A percentile compares a stretch with the other conserved stretches of the same genome.
Evolutionary conservation across 1,284 basidiomycete genomes (phyloP).

Genomic region (Cutaneotrichosporon spelunceum): DNA sequence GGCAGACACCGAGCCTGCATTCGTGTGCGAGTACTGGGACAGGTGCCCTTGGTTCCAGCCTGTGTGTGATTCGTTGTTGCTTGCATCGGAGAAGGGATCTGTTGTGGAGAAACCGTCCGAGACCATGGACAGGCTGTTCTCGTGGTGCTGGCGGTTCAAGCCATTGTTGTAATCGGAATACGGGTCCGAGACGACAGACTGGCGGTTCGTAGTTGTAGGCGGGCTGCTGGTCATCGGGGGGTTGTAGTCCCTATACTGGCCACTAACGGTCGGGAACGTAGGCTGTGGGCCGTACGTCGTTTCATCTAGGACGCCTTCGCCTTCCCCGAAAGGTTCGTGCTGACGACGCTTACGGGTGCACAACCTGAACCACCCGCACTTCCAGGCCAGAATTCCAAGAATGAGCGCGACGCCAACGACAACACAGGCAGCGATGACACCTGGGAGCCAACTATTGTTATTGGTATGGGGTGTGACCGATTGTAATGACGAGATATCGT

Average conservation of each 20-base stretch:
- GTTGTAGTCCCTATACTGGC: not conserved
- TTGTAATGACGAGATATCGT: not conserved
- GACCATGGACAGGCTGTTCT: not conserved
- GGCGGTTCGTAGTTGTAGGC: not conserved
- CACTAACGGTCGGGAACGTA: not conserved
- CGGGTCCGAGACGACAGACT: not conserved
- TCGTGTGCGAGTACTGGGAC: not conserved
- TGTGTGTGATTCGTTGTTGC: not conserved
- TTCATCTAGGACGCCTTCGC: not conserved
- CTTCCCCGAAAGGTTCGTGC: not conserved
- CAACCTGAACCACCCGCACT: not conserved
- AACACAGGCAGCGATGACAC: not conserved
- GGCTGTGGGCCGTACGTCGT: not conserved
- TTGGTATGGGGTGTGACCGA: not conserved
- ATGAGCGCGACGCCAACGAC: not conserved
- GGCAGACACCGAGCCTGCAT: not conserved
- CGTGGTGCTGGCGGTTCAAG: not conserved
- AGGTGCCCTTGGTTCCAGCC: not conserved
- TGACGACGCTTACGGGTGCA: not conserved
- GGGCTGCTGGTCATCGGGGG: not conserved
- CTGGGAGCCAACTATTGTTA: not conserved
- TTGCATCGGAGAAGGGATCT: not conserved
- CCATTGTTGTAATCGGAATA: not conserved
- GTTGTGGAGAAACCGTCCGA: not conserved
- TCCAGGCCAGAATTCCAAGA: not conserved